Base-by-base conservation (phyloP, 352 stramenopile species). In the Phytophthora litchii region DNA sequence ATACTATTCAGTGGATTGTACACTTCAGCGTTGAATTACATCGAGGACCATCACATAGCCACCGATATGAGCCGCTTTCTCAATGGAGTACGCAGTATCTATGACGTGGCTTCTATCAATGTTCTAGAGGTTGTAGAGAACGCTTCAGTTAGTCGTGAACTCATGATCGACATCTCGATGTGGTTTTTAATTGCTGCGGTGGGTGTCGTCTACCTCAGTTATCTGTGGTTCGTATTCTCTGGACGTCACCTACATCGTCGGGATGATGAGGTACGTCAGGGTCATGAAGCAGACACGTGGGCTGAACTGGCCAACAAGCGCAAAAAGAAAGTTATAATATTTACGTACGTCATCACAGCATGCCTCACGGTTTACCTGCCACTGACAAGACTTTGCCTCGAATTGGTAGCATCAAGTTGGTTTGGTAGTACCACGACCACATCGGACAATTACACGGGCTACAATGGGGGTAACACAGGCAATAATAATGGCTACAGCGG, bases 331-430 rank as follows among this genome's bases (percentile, higher is more conserved):
- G 58, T 76, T 25, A 76, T 75, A 49, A 5, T 70, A 5, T 70
- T 71, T 19, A 85, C 75, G 7, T 68, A 61, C 34, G 60, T 81
- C 4, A 68, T 81, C 27, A 83, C 75, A 3, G 49, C 62, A 8
- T 80, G 68, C 19, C 48, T 84, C 8, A 78, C 64, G 8, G 51
- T 80, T 9, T 86, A 86, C 23, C 44, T 86, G 14, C 76, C 76
- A 20, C 35, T 83, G 17, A 81, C 71, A 0, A 54, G n/a, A n/a
- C n/a, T n/a, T n/a, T n/a, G n/a, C n/a, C n/a, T n/a, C n/a, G n/a
- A n/a, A n/a, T n/a, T n/a, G n/a, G n/a, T n/a, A n/a, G n/a, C n/a
- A n/a, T n/a, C n/a, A n/a, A n/a, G n/a, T n/a, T n/a, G n/a, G n/a
- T n/a, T n/a, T n/a, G n/a, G n/a, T n/a, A n/a, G n/a, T n/a, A n/a